Conservation (phyloP, 768 basidiomycete species). For the Suillus ampliporus region DNA sequence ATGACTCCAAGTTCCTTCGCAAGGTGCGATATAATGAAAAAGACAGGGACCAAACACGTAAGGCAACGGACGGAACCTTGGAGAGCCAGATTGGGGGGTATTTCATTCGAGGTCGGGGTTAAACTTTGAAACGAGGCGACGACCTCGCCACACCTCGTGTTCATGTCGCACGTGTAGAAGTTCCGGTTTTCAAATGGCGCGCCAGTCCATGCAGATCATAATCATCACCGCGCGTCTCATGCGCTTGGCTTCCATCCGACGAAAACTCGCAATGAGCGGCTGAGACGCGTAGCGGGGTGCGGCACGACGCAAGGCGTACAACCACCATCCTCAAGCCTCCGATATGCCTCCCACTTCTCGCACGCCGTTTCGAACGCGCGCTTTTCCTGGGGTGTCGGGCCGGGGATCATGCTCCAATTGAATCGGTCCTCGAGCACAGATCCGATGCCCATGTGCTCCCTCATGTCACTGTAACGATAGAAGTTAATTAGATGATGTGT, state of each 20-base stretch:
- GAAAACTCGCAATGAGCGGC: slow-evolving; percentile 58
- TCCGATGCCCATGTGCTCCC: slow-evolving; percentile 57
- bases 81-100: neutral
- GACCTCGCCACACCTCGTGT: neutral
- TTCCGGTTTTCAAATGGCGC: slow-evolving; percentile 2
- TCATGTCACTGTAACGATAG: slow-evolving; percentile 60
- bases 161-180: neutral
- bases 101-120: neutral
- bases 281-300: slow-evolving; percentile 42
- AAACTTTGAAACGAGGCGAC: slow-evolving; percentile 4
- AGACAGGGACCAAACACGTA: neutral
- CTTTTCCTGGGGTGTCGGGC: slow-evolving; percentile 52
- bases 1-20: neutral
- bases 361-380: slow-evolving; percentile 63
- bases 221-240: neutral
- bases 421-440: slow-evolving; percentile 53
- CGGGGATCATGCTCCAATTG: slow-evolving; percentile 49
- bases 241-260: slow-evolving; percentile 58
- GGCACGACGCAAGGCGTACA: neutral
- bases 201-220: slow-evolving; percentile 1
- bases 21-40: slow-evolving; percentile 1
- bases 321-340: neutral
- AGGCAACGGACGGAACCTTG: neutral
- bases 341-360: slow-evolving; percentile 51
- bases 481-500: slow-evolving; percentile 10